phyloP scores from a whole-genome alignment of 192 early-diverging fungal species.

The Lobosporangium transversale region DNA sequence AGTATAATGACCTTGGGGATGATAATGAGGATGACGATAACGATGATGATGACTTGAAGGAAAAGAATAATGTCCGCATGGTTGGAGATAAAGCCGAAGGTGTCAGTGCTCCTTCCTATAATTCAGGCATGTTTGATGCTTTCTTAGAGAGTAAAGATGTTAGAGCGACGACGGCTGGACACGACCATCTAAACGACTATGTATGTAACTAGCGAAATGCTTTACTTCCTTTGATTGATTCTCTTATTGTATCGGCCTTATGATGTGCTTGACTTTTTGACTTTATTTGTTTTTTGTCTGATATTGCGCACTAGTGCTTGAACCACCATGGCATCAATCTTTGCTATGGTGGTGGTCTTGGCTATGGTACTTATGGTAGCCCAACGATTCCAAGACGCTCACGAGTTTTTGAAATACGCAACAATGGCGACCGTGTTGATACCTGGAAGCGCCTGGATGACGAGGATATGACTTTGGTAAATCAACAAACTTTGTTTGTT shows the following conservation, averaged over 20 bases:
- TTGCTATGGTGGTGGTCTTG: constrained; percentile 57
- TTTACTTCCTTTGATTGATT: neutral
- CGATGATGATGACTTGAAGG: neutral
- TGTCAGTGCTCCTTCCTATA: constrained; percentile 39
- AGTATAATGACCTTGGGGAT: constrained; percentile 25
- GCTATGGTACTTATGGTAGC: constrained; percentile 55
- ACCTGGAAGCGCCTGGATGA: constrained; percentile 60
- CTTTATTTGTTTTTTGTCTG: too few species aligned
- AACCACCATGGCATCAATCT: constrained; percentile 52
- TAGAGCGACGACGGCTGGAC: constrained; percentile 38
- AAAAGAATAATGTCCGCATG: constrained; percentile 6
- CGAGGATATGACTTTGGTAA: constrained; percentile 38
- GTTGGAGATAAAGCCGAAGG: constrained; percentile 37
- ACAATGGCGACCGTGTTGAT: constrained; percentile 43
- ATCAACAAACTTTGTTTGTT: constrained; percentile 53
- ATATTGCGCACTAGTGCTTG: constrained; percentile 55
- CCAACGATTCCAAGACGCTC: constrained; percentile 48
- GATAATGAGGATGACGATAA: constrained; percentile 10
- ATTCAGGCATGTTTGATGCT: constrained; percentile 50
- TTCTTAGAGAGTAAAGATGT: constrained; percentile 40
- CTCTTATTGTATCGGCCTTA: too few species aligned
- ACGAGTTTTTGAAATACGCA: constrained; percentile 50
- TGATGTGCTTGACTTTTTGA: too few species aligned
- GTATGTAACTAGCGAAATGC: constrained; percentile 22
- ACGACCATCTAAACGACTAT: constrained; percentile 51